Evolutionary conservation across 106 monocot species (phyloP).

Genomic region (Phalaenopsis equestris): DNA sequence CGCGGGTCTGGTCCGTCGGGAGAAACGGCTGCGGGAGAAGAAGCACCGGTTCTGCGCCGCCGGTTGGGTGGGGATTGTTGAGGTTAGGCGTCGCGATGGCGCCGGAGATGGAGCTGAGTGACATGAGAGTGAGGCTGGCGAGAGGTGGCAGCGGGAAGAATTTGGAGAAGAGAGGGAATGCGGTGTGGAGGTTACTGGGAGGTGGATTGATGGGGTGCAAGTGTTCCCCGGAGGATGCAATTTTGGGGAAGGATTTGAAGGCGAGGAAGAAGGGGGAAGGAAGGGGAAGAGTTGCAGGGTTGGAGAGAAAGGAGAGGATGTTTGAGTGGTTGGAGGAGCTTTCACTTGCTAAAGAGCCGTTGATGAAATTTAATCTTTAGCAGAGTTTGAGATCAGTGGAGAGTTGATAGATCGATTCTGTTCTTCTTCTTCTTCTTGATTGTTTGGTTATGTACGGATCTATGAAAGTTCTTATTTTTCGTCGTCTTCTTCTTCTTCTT

Average conservation of each 20-base stretch:
- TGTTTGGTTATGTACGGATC: no score
- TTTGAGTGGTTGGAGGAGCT: conserved; percentile 64
- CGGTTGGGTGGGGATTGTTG: conserved; percentile 25
- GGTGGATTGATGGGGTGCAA: conserved; percentile 34
- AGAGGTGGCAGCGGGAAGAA: not conserved
- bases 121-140: conserved; percentile 1
- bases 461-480: not conserved
- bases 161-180: conserved; percentile 6
- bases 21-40: not conserved
- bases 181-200: conserved; percentile 12
- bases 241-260: not conserved
- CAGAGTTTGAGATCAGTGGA: not conserved
- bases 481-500: not conserved
- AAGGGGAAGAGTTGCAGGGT: conserved; percentile 3
- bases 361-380: not conserved
- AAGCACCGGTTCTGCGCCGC: conserved; percentile 22
- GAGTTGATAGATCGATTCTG: not conserved
- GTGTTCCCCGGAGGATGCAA: conserved; percentile 30
- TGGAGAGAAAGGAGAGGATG: conserved; percentile 20
- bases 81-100: conserved; percentile 39
- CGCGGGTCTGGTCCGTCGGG: conserved; percentile 19
- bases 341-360: conserved; percentile 21
- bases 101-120: conserved; percentile 37
- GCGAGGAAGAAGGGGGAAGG: conserved; percentile 9
- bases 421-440: not conserved